Conservation (phyloP, 2,329 filamentous ascomycete species). For the Pezicula radicicola region DNA sequence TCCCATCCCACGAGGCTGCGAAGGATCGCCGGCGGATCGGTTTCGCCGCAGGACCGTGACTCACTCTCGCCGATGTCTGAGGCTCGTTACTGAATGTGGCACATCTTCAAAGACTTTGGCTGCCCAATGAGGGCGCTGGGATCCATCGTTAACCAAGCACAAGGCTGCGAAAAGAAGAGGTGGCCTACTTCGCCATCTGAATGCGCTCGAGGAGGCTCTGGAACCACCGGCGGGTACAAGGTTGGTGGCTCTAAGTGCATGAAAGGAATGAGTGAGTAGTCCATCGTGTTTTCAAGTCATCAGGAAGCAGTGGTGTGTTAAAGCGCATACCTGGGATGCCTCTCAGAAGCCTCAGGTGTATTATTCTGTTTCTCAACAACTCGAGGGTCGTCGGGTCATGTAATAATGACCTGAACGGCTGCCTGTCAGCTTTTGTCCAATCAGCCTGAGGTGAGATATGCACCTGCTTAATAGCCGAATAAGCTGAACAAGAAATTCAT, state of each 20-base stretch:
- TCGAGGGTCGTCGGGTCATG: constrained; percentile 57
- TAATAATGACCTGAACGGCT: constrained; percentile 39
- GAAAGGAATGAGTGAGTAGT: constrained; percentile 16
- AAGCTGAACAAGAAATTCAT: constrained; percentile 48
- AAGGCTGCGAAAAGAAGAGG: neutral
- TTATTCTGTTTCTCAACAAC: constrained; percentile 42
- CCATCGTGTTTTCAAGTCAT: constrained; percentile 5
- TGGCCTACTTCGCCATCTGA: constrained; percentile 22
- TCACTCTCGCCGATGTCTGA: constrained; percentile 39
- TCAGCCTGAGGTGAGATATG: constrained; percentile 6
- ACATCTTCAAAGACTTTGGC: constrained; percentile 57
- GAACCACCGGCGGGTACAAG: constrained; percentile 13
- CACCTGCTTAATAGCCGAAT: constrained; percentile 51
- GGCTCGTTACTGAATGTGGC: constrained; percentile 44
- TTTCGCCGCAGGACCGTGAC: constrained; percentile 10
- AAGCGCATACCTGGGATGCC: constrained; percentile 39
- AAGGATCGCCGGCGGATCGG: constrained; percentile 3
- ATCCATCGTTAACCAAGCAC: constrained; percentile 13
- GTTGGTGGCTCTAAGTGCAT: constrained; percentile 18
- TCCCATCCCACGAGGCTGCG: constrained; percentile 7
- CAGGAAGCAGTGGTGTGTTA: neutral
- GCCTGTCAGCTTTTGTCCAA: constrained; percentile 16
- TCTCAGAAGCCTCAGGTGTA: constrained; percentile 50
- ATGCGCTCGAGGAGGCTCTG: constrained; percentile 12
- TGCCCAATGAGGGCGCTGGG: constrained; percentile 55